A percentile compares a stretch with the other conserved stretches of the same genome.
Evolutionary conservation across 2,329 filamentous ascomycete genomes (phyloP).

Genomic region (Colletotrichum lindemuthianum): DNA sequence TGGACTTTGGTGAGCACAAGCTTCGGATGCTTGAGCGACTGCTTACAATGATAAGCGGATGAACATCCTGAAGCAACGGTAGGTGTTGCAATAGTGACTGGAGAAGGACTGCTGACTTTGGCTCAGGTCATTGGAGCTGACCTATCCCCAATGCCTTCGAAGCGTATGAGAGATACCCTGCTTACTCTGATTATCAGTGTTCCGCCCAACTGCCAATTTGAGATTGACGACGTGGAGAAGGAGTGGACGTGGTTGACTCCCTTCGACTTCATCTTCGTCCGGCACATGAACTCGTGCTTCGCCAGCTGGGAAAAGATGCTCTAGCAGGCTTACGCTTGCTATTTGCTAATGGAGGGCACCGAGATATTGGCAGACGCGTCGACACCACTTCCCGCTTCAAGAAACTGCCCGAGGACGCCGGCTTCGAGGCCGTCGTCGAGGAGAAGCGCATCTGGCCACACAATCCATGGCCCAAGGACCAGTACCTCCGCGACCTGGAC

Average conservation of each 20-base stretch:
- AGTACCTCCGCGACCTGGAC: conserved; percentile 47
- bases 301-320: conserved; percentile 40
- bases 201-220: conserved; percentile 57
- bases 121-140: conserved; percentile 43
- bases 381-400: conserved; percentile 35
- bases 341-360: conserved; percentile 46
- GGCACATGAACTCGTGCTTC: conserved; percentile 45
- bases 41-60: conserved; percentile 40
- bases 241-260: conserved; percentile 44
- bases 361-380: conserved; percentile 35
- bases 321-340: conserved; percentile 38
- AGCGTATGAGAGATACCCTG: conserved; percentile 34
- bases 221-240: conserved; percentile 49
- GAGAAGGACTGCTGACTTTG: neutral
- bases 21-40: neutral
- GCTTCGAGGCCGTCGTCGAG: conserved; percentile 63
- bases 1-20: conserved; percentile 39
- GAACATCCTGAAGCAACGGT: conserved; percentile 45
- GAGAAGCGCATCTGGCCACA: conserved; percentile 59
- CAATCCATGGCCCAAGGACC: conserved; percentile 51
- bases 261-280: conserved; percentile 49
- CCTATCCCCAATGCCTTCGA: conserved; percentile 46
- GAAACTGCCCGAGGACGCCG: conserved; percentile 58
- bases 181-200: conserved; percentile 39
- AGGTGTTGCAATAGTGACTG: neutral